A percentile compares a stretch with the other conserved stretches of the same genome.
Conservation (phyloP, 257 asterid genomes). For the Solanum piurae region DNA sequence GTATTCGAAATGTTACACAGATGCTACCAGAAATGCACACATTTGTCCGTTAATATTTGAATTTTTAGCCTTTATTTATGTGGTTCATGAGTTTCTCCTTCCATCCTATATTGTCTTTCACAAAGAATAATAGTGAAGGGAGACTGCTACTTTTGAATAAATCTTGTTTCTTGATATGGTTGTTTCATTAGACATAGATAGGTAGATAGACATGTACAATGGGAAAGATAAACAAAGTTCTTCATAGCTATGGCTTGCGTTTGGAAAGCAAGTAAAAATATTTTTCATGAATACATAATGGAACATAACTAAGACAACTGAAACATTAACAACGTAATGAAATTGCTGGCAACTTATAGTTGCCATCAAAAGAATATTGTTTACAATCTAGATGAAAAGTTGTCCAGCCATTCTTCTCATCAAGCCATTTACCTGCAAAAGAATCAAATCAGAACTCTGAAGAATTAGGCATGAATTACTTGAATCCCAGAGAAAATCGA, state of each 20-base stretch:
- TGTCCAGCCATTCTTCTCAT: conserved; percentile 56
- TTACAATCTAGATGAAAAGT: conserved; percentile 30
- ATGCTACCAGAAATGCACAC: conserved; percentile 27
- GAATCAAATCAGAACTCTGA: background rate
- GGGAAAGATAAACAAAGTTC: background rate
- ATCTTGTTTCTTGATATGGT: background rate
- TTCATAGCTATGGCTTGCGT: background rate
- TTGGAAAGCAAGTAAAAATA: background rate
- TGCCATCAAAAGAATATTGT: background rate
- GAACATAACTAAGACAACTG: background rate
- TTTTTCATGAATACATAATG: background rate
- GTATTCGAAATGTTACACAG: background rate
- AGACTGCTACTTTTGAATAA: background rate
- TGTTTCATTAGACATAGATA: background rate
- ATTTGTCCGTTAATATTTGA: background rate
- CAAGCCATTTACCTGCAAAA: conserved; percentile 56
- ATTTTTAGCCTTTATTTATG: background rate
- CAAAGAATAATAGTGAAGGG: background rate
- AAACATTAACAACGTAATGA: background rate
- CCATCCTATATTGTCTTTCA: background rate
- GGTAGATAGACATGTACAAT: background rate
- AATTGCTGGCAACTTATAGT: conserved; percentile 4
- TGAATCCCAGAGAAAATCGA: background rate
- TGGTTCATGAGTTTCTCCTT: background rate
- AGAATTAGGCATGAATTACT: background rate